These are phyloP conservation scores for Pinus tabuliformis DNA, from an alignment of 75 land plant genomes.

Conservation along the genomic window DNA sequence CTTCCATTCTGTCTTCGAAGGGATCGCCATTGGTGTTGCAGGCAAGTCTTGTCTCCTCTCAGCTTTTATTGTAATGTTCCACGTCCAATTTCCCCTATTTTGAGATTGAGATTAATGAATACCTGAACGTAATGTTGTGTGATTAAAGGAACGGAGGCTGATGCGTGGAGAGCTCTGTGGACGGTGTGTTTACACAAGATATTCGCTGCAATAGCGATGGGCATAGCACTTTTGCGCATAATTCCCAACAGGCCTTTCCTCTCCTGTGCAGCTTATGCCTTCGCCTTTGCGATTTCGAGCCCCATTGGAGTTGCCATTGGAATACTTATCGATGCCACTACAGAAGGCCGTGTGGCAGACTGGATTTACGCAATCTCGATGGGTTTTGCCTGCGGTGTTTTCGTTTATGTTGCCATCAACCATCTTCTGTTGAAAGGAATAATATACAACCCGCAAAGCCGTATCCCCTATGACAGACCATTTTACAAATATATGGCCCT, in stretches of 20 bases:
- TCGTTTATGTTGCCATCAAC: not conserved
- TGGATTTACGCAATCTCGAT: constrained; percentile 85
- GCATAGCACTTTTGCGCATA: constrained; percentile 42
- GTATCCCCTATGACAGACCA: constrained; percentile 7
- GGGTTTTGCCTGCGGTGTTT: constrained; percentile 52
- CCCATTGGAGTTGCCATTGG: constrained; percentile 85
- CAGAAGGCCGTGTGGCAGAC: constrained; percentile 58
- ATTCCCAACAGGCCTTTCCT: not conserved
- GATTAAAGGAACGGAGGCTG: constrained; percentile 47
- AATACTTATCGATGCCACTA: constrained; percentile 65
- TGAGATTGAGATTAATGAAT: no score
- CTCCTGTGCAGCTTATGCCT: not conserved
- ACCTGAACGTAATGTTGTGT: no score
- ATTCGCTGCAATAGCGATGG: constrained; percentile 92
- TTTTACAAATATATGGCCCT: not conserved
- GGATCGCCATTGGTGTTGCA: constrained; percentile 75
- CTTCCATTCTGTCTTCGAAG: constrained; percentile 94
- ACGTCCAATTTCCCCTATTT: no score
- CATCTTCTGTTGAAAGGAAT: constrained; percentile 31
- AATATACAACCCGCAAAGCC: no score
- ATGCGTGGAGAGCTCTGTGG: constrained; percentile 85
- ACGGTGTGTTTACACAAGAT: constrained; percentile 77
- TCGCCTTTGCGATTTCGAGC: constrained; percentile 10
- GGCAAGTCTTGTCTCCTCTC: not conserved
- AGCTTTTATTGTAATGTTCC: not conserved